A percentile compares a stretch with the other conserved stretches of the same genome.
These are phyloP conservation scores for Chaetomidium leptoderma DNA, from an alignment of 495 filamentous ascomycete species.

Conservation along the genomic window DNA sequence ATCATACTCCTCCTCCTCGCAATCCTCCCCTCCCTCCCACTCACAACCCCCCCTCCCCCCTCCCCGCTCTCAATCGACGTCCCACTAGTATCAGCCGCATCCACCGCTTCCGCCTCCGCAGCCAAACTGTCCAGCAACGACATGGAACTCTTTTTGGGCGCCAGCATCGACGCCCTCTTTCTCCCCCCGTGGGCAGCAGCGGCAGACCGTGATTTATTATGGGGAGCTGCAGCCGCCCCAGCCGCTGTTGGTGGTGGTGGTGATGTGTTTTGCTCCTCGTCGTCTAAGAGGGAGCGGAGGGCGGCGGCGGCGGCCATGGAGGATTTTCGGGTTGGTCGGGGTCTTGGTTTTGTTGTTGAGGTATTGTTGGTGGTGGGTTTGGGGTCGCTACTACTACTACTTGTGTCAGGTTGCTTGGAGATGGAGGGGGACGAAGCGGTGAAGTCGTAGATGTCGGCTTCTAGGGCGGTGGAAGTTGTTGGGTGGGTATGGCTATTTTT, in stretches of 20 bases:
- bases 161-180: slow-evolving; percentile 42
- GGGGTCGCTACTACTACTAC: background rate
- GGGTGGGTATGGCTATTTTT: background rate
- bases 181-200: slow-evolving; percentile 23
- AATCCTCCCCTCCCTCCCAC: slow-evolving; percentile 16
- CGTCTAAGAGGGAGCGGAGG: slow-evolving; percentile 13
- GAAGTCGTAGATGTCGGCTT: slow-evolving; percentile 38
- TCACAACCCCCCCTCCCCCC: background rate
- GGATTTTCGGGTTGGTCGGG: slow-evolving; percentile 15
- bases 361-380: slow-evolving; percentile 9
- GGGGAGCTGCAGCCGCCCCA: no score
- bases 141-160: slow-evolving; percentile 31
- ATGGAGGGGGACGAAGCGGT: slow-evolving; percentile 27
- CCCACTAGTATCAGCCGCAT: slow-evolving; percentile 5
- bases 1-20: slow-evolving; percentile 53
- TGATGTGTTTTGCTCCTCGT: slow-evolving; percentile 10
- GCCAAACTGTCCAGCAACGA: background rate
- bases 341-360: background rate
- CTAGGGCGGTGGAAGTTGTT: background rate
- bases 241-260: background rate
- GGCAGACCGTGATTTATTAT: slow-evolving; percentile 18
- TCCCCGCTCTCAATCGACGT: slow-evolving; percentile 28
- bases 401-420: background rate
- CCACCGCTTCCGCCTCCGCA: slow-evolving; percentile 4
- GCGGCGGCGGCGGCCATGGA: slow-evolving; percentile 23